Evolutionary conservation across 2,329 filamentous ascomycete species (phyloP).

Genomic region (Didymella glomerata): DNA sequence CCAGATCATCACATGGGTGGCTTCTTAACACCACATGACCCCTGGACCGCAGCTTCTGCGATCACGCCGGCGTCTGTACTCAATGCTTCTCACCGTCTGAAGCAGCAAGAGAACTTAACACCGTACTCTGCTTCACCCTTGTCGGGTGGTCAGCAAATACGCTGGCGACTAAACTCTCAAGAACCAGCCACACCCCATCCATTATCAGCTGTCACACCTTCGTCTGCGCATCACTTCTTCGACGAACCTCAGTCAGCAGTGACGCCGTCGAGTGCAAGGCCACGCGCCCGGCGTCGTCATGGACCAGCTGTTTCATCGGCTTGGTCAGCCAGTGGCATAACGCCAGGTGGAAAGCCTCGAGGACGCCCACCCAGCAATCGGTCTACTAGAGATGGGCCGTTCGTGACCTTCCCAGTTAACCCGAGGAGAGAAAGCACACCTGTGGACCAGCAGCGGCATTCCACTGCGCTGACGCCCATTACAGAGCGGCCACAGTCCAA

Average conservation of each 20-base stretch:
- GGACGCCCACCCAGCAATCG: slow-evolving; percentile 81
- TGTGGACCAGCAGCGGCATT: slow-evolving; percentile 55
- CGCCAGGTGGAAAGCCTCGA: slow-evolving; percentile 73
- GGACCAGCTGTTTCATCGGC: slow-evolving; percentile 90
- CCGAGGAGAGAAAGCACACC: slow-evolving; percentile 60
- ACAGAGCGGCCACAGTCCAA: slow-evolving; percentile 54
- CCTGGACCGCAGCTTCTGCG: slow-evolving; percentile 56
- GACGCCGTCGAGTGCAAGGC: slow-evolving; percentile 65
- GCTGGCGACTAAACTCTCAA: slow-evolving; percentile 63
- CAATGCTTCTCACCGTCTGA: slow-evolving; percentile 48
- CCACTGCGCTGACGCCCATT: slow-evolving; percentile 54
- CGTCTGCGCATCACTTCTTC: slow-evolving; percentile 58
- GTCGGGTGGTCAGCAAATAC: slow-evolving; percentile 52
- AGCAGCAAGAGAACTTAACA: slow-evolving; percentile 45
- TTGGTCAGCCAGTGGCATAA: slow-evolving; percentile 74
- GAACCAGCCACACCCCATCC: slow-evolving; percentile 75
- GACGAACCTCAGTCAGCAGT: slow-evolving; percentile 76
- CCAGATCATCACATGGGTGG: slow-evolving; percentile 63
- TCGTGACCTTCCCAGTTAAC: slow-evolving; percentile 73
- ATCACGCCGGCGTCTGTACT: slow-evolving; percentile 51
- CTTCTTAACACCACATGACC: slow-evolving; percentile 51
- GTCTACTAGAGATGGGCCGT: slow-evolving; percentile 70
- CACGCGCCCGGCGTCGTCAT: slow-evolving; percentile 69
- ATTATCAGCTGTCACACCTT: slow-evolving; percentile 78
- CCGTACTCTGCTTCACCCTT: slow-evolving; percentile 56